A percentile compares a stretch with the other conserved stretches of the same genome.
Evolutionary conservation across 2,329 filamentous ascomycete genomes (phyloP).

Genomic region (Xylariaceae sp.): DNA sequence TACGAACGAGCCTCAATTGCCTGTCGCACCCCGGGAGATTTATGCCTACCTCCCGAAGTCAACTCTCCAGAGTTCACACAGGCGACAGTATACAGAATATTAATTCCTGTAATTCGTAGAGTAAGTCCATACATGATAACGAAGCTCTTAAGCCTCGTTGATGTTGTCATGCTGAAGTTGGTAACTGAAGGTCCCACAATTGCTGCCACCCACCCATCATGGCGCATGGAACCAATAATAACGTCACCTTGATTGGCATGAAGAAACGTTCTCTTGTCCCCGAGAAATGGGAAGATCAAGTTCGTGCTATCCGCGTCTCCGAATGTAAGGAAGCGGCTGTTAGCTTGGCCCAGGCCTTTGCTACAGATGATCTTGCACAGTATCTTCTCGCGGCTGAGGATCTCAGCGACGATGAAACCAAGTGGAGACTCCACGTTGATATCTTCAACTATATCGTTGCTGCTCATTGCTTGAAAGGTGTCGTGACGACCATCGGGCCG

Average conservation of each 20-base stretch:
- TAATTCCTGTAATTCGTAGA: slow-evolving; percentile 35
- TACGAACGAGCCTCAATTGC: slow-evolving; percentile 53
- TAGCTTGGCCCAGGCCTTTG: slow-evolving; percentile 74
- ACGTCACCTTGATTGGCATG: slow-evolving; percentile 24
- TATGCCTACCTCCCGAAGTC: slow-evolving; percentile 54
- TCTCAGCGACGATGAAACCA: slow-evolving; percentile 60
- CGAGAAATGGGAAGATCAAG: slow-evolving; percentile 48
- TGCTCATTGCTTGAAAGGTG: slow-evolving; percentile 68
- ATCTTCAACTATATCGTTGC: slow-evolving; percentile 76
- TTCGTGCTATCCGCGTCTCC: slow-evolving; percentile 60
- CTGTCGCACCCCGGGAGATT: slow-evolving; percentile 54
- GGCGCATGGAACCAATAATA: slow-evolving; percentile 36
- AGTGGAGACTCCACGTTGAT: slow-evolving; percentile 72
- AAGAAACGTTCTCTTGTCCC: slow-evolving; percentile 48
- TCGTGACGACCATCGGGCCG: slow-evolving; percentile 70
- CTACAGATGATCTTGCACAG: slow-evolving; percentile 66
- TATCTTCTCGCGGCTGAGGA: slow-evolving; percentile 74
- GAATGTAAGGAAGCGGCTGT: slow-evolving; percentile 69
- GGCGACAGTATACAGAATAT: slow-evolving; percentile 55
- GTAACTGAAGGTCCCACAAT: not conserved
- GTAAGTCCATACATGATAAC: slow-evolving; percentile 20
- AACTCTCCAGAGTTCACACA: slow-evolving; percentile 52
- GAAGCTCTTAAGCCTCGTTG: not conserved
- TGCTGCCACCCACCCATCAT: slow-evolving; percentile 35
- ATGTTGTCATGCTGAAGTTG: not conserved